Evolutionary conservation across 2,329 filamentous ascomycete genomes (phyloP).

Genomic region (Pestalotiopsis sp.): DNA sequence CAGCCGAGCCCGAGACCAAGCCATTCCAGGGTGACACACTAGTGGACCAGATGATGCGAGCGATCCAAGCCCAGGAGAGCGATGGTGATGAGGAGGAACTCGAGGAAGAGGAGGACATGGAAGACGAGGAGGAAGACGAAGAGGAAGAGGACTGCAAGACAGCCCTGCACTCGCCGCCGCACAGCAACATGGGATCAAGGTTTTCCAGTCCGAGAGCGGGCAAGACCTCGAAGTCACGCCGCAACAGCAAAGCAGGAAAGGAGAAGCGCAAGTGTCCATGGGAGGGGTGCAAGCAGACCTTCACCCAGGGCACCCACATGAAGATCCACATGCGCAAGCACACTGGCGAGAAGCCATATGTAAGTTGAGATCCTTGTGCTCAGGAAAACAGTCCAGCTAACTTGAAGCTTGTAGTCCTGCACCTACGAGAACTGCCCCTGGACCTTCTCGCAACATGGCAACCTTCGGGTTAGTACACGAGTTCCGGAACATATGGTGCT

Average conservation of each 20-base stretch:
- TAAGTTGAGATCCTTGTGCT: conserved; percentile 51
- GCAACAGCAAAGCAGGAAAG: conserved; percentile 22
- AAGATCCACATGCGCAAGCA: conserved; percentile 88
- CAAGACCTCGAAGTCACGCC: conserved; percentile 18
- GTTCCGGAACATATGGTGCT: no score
- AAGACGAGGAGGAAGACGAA: conserved; percentile 44
- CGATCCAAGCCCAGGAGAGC: conserved; percentile 72
- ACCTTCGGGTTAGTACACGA: conserved; percentile 69
- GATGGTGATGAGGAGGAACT: conserved; percentile 27
- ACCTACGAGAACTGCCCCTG: conserved; percentile 73
- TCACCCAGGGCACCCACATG: conserved; percentile 89
- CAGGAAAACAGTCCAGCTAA: conserved; percentile 25
- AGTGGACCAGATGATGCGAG: conserved; percentile 86
- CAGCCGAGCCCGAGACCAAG: conserved; percentile 43
- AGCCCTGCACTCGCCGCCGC: conserved; percentile 33
- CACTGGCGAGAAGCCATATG: conserved; percentile 88
- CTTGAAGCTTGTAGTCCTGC: conserved; percentile 50
- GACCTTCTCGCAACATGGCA: conserved; percentile 86
- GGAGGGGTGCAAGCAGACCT: conserved; percentile 76
- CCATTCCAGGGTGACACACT: conserved; percentile 75
- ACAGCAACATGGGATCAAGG: conserved; percentile 28
- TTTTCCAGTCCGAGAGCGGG: conserved; percentile 16
- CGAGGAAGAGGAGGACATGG: conserved; percentile 41
- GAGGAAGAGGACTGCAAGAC: conserved; percentile 24
- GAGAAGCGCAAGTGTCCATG: conserved; percentile 73